Base-by-base conservation (phyloP, 768 basidiomycete genomes). In the Chalciporus chontae region DNA sequence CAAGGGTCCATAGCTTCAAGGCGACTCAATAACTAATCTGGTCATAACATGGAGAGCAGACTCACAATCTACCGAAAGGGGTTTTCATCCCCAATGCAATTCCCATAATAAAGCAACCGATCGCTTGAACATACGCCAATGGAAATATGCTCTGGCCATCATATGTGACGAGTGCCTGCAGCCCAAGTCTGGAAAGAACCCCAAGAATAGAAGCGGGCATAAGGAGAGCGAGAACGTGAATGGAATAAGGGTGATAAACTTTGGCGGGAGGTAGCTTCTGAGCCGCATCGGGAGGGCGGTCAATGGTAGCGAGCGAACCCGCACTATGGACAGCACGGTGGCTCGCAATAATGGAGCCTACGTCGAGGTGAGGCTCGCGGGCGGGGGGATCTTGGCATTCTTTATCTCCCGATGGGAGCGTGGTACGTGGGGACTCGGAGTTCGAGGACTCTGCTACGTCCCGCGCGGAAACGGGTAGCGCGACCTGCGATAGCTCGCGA, bases 71-170 rank as follows among this genome's bases (percentile, higher is more conserved):
- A 40, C 82, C 81, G 11, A 99, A 73, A 8, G 84, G 79, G 43
- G 82, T 80, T 66, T 87, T 93, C 60, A 87, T 63, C 15, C 76
- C 80, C 17, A 92, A 61, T 8, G 76, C 78, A 45, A 90, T 69
- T 3, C 96, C 96, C 94, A 99, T 98, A 24, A 95, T 71, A 46
- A 93, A 73, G 69, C 94, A 98, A 15, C 96, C 96, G 0, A 85
- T 71, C 0, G 83, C 87, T 66, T 99, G 95, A 0, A 82, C 77
- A 73, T 94, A 97, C 4, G 85, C 81, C 19, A 97, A 71, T 2
- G 88, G 75, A 62, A 94, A 97, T 5, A 97, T 82, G 55, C 81
- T 77, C 39, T 77, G 67, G 1, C 88, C 90, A 32, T 84, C 75
- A 58, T 91, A 97, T 0, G 77, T 80, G 17, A 77, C 77, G 40